Conservation (phyloP, 2,329 filamentous ascomycete genomes). For the Blastomyces emzantsi region DNA sequence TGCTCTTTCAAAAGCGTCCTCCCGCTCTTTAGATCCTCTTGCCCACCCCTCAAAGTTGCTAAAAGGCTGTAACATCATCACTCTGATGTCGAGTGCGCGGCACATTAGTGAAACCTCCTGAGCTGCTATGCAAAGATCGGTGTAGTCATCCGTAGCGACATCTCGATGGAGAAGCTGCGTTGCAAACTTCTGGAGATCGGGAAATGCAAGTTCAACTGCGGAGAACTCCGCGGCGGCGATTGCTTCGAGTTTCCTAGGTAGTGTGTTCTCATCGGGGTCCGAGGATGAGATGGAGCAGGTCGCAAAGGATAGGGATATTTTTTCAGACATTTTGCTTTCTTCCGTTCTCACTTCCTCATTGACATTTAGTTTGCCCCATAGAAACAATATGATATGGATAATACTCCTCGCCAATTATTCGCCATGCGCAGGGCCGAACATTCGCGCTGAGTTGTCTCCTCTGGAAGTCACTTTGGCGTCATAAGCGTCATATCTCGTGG, state of each 20-base stretch:
- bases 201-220: constrained; percentile 65
- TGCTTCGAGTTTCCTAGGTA: constrained; percentile 33
- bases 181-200: constrained; percentile 59
- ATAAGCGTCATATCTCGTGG: neutral
- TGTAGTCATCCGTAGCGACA: constrained; percentile 51
- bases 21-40: constrained; percentile 46
- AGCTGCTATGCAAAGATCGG: constrained; percentile 48
- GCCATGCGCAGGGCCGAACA: neutral
- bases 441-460: neutral
- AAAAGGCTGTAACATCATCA: constrained; percentile 69
- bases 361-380: neutral
- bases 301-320: constrained; percentile 34
- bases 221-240: constrained; percentile 41
- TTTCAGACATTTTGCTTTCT: constrained; percentile 6
- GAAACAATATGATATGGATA: neutral
- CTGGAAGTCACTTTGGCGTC: neutral
- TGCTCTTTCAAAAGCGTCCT: constrained; percentile 55
- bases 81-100: constrained; percentile 45
- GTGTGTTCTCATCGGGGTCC: constrained; percentile 22
- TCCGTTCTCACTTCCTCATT: neutral
- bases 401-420: neutral
- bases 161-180: constrained; percentile 42
- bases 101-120: constrained; percentile 48
- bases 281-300: constrained; percentile 36
- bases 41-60: constrained; percentile 69